Base-by-base conservation (phyloP, 352 stramenopile species). In the Phytopythium litorale region DNA sequence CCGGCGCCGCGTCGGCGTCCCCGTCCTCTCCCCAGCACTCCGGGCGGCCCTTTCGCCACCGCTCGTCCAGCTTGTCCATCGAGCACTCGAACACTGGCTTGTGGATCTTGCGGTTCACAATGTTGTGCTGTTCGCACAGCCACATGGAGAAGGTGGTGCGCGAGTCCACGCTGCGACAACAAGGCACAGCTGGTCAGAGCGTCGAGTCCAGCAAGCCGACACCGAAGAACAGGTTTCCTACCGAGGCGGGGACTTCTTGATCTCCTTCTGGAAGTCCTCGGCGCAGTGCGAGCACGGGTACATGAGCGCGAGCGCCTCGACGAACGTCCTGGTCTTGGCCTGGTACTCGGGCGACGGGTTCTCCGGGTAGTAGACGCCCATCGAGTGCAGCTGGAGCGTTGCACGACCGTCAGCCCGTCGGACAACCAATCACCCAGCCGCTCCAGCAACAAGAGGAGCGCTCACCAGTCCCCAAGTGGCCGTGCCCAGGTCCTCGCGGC, bases 81-180 rank as follows among this genome's bases (percentile, higher is more conserved):
- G 84, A 89, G 70, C 97, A 99, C 50, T 92, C 63, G 75, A 99
- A 99, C 7, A 89, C 33, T 18, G 87, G 79, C 69, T 99, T 99
- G 61, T 94, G 87, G 56, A 99, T 84, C 75, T 99, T 99, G 71
- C 96, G 84, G 77, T 99, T 99, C 33, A 99, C 97, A 52, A 94
- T 73, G 76, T 99, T 99, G 81, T 99, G 97, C 71, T 99, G 95
- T 65, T 98, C 88, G 68, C 97, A 99, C 18, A 99, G 75, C 96
- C 96, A 99, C 65, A 97, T 67, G 32, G 94, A 98, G 46, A 99
- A 91, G 52, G 87, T 92, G 69, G 87, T 81, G 56, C 96, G 88
- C 58, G 90, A 97, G 71, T 97, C 88, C 25, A 97, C 87, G 49
- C 90, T 92, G 59, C 38, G 8, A 23, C 2, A 33, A 19, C 4